Evolutionary conservation across 2,329 filamentous ascomycete species (phyloP), one percentile per base, ranked within the genome.

Genomic region (Penicillium sp.): DNA sequence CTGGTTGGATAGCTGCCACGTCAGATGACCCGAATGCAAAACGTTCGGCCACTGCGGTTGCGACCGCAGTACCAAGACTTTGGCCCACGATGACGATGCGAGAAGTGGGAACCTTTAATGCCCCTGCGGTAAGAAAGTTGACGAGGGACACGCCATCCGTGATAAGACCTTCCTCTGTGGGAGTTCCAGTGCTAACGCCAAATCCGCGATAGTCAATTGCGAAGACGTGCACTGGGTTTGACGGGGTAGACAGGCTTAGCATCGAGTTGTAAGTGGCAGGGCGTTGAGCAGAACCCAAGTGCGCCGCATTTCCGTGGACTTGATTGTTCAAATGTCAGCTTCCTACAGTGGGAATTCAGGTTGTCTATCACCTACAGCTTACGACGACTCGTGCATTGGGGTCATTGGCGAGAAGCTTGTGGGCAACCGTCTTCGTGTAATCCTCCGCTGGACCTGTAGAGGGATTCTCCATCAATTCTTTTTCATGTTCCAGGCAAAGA

Each of bases 141-240:
- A 96, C 80, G 3, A 91, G 77, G 0, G 91, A 81, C 4, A 89
- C 80, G 17, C 88, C 91, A 70, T 97, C 93, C 5, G 84, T 85
- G 55, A 96, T 90, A 8, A 97, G 77, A 0, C 93, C 93, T 36
- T 83, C 77, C 76, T 97, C 93, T 0, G 87, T 88, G 0, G 93
- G 93, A 4, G 76, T 78, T n/a, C 93, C 91, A 0, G 87, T 90
- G 9, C 90, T 94, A 39, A 85, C 82, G 0, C 92, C 93, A 66
- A 91, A 97, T 7, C 93, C 93, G 19, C 93, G 89, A 75, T 97
- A 97, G 78, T 96, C 92, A 67, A 96, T 86, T 39, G 91, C 85
- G n/a, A 97, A 80, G 44, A 96, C 84, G 70, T 97, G 93, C 54
- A 92, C 68, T 1, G 78, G 77, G 49, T 75, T 85, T 55, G 83